Evolutionary conservation across 1,139 yeast genomes (phyloP), one percentile per base, ranked within the genome.

Genomic region (Yamadazyma oceani): DNA sequence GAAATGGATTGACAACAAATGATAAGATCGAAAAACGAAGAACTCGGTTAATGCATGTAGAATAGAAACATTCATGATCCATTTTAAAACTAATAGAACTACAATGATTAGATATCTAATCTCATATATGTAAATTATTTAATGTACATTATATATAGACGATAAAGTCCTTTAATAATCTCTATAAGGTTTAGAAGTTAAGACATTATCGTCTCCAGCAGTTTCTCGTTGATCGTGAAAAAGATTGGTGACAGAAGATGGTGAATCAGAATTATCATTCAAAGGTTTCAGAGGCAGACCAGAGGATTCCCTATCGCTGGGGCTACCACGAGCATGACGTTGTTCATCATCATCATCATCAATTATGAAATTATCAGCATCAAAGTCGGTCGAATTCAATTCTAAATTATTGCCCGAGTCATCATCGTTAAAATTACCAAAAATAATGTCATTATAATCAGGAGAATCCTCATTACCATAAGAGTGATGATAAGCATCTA

Each of bases 11-110:
- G 35, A 43, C 55, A 1, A 53, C 63, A 1, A 51, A 49, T 30
- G 73, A 69, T 43, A 66, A 58, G 47, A 60, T 71, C 13, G 75
- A 70, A 49, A 69, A 67, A 53, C 61, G 76, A 55, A 58, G 75
- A 50, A 71, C 76, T 5, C 55, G 75, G 39, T 52, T 66, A 40
- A 54, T 67, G 57, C 68, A 59, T 46, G 55, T 66, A 30, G 72
- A 64, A 9, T 27, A 31, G 14, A 23, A 21, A 22, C n/a, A n/a
- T n/a, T n/a, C n/a, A n/a, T n/a, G n/a, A n/a, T n/a, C n/a, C n/a
- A n/a, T n/a, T n/a, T n/a, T n/a, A n/a, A n/a, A n/a, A n/a, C n/a
- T n/a, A n/a, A n/a, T n/a, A n/a, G n/a, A n/a, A n/a, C n/a, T n/a
- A n/a, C n/a, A n/a, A n/a, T 10, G 32, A 16, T 17, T 29, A 17